Percentiles rank a stretch among this genome's conserved stretches.
phyloP scores from a whole-genome alignment of 225 moss, liverwort and hornwort species.

The Sphagnum contortum region DNA sequence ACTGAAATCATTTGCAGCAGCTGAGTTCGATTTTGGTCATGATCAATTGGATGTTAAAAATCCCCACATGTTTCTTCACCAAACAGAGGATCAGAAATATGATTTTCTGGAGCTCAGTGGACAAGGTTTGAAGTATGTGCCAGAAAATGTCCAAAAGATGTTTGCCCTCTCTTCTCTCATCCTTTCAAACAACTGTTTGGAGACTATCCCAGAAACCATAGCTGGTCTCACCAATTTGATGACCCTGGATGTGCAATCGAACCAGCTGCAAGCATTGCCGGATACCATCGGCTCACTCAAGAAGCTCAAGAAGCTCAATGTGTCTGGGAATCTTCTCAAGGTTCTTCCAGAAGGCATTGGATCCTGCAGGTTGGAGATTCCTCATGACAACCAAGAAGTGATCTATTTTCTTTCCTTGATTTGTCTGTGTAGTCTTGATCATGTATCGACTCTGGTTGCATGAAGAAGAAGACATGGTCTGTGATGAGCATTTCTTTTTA shows the following conservation, averaged over 20 bases:
- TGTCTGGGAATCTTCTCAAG: constrained; percentile 61
- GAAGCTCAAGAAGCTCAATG: constrained; percentile 44
- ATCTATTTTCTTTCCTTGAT: neutral
- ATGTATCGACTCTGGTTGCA: neutral
- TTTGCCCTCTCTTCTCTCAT: too few relatives aligned
- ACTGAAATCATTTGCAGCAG: too few relatives aligned
- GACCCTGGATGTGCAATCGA: constrained; percentile 26
- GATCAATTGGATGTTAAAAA: too few relatives aligned
- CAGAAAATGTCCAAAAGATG: too few relatives aligned
- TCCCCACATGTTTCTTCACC: too few relatives aligned
- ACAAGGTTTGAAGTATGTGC: too few relatives aligned
- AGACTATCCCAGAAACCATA: constrained; percentile 38
- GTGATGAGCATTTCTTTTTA: neutral
- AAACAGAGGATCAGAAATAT: too few relatives aligned
- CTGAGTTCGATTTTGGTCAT: too few relatives aligned
- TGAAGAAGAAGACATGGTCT: neutral
- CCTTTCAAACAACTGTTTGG: too few relatives aligned
- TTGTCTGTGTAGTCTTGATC: neutral
- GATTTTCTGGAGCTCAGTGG: too few relatives aligned
- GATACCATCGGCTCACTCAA: constrained; percentile 50
- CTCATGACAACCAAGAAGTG: neutral
- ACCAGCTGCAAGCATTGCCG: constrained; percentile 30
- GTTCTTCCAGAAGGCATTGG: constrained; percentile 62
- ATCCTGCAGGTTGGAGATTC: constrained; percentile 47
- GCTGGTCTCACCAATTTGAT: constrained; percentile 37